Base-by-base conservation (phyloP, 805 yeast species). In the Maudiozyma serrabonitensis region DNA sequence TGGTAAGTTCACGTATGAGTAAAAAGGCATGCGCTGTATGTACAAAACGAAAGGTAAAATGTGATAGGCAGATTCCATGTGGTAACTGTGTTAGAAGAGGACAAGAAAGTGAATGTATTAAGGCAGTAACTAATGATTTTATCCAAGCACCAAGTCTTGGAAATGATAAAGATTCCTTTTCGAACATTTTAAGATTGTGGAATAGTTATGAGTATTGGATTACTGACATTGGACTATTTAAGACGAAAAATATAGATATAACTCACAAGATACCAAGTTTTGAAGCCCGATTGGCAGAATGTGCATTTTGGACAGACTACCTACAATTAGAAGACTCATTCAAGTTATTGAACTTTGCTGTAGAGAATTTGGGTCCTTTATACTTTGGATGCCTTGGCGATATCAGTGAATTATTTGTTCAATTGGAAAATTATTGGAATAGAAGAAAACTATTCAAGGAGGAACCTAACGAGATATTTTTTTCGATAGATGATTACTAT, bases 11-110 rank as follows among this genome's bases (percentile, higher is more conserved):
- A 8, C 31, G 25, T n/a, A 41, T 3, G 7, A 41, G 16, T 7
- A 43, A 46, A 3, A 44, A 45, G 12, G 52, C 50, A 9, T 64
- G 69, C 46, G 35, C 51, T 4, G 56, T 54, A 1, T 67, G 70
- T 49, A 51, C 60, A 6, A 57, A 48, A 25, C 54, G 64, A 28
- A 67, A 66, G 43, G 61, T 65, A 15, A 64, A 65, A 49, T 67
- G 70, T 52, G 69, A 66, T 46, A 55, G 67, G 23, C 46, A 56
- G 42, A 48, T 63, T 8, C 69, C 70, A 1, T 67, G 70, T 43
- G 47, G 60, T 19, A 56, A 60, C 46, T 67, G 70, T 52, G 49
- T 56, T 2, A 60, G 58, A 43, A 59, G 62, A 52, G 64, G 64
- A 4, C 48, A 54, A 26, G 60, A 60, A 32, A 48, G 56, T 21